A percentile compares a stretch with the other conserved stretches of the same genome.
These are phyloP conservation scores for Pugionium cornutum DNA, from an alignment of 345 rosid genomes.

Conservation along the genomic window DNA sequence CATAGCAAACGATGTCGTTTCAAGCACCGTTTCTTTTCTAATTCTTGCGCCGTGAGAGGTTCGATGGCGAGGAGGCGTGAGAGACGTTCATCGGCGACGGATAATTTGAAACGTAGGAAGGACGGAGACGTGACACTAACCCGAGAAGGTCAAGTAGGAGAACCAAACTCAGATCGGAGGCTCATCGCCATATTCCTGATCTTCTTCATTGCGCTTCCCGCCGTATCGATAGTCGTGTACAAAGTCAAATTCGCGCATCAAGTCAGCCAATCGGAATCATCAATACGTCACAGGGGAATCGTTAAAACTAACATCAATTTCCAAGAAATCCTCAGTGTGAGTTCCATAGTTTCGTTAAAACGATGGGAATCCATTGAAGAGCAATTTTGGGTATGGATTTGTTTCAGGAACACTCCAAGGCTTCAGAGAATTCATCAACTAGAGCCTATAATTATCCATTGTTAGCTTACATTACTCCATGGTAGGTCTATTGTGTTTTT, in stretches of 20 bases:
- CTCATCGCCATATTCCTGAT: constrained; percentile 53
- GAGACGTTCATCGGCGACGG: constrained; percentile 47
- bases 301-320: constrained; percentile 55
- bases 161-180: constrained; percentile 55
- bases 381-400: constrained; percentile 3
- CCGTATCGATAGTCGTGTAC: constrained; percentile 60
- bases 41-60: constrained; percentile 1
- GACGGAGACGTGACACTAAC: constrained; percentile 33
- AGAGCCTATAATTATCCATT: constrained; percentile 65
- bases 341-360: background rate
- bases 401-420: constrained; percentile 66
- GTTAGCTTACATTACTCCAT: constrained; percentile 79
- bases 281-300: constrained; percentile 44
- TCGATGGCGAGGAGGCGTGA: constrained; percentile 73
- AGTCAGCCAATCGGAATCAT: constrained; percentile 32
- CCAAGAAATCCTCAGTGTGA: constrained; percentile 70
- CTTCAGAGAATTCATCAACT: constrained; percentile 52
- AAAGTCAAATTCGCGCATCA: constrained; percentile 49
- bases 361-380: background rate
- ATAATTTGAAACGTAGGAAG: constrained; percentile 41
- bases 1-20: constrained; percentile 12
- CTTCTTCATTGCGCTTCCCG: constrained; percentile 71
- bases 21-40: constrained; percentile 1
- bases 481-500: constrained; percentile 46
- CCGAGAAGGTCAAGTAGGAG: constrained; percentile 33